Percentiles rank a stretch among this genome's conserved stretches.
These are phyloP conservation scores for Inga leiocalycina DNA, from an alignment of 306 rosid genomes.

Conservation along the genomic window DNA sequence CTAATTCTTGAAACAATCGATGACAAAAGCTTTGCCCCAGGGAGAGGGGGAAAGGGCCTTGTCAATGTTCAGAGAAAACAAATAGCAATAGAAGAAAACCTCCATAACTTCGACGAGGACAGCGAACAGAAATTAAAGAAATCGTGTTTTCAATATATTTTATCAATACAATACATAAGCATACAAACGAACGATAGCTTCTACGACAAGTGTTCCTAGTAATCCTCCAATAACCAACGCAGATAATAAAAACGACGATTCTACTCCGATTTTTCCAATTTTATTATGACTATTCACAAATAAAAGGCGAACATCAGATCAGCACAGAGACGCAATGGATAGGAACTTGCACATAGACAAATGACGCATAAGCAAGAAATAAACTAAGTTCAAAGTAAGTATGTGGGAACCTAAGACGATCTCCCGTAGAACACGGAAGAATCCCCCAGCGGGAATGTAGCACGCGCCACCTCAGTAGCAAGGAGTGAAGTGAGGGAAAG, in stretches of 20 bases:
- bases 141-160: neutral
- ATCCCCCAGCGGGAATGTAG: neutral
- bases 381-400: neutral
- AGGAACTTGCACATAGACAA: neutral
- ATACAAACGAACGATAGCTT: neutral
- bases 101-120: neutral
- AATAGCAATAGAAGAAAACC: neutral
- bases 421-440: neutral
- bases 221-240: constrained; percentile 6
- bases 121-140: too few species aligned
- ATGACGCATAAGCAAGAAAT: neutral
- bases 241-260: neutral
- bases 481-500: neutral
- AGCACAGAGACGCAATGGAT: neutral
- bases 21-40: neutral
- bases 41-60: neutral
- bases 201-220: neutral
- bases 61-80: neutral
- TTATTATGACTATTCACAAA: neutral
- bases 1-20: neutral
- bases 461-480: neutral
- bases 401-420: neutral
- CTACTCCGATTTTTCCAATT: neutral
- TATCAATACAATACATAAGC: neutral
- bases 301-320: neutral